Conservation (phyloP, 2,329 filamentous ascomycete genomes). For the Cucurbitaria berberidis region DNA sequence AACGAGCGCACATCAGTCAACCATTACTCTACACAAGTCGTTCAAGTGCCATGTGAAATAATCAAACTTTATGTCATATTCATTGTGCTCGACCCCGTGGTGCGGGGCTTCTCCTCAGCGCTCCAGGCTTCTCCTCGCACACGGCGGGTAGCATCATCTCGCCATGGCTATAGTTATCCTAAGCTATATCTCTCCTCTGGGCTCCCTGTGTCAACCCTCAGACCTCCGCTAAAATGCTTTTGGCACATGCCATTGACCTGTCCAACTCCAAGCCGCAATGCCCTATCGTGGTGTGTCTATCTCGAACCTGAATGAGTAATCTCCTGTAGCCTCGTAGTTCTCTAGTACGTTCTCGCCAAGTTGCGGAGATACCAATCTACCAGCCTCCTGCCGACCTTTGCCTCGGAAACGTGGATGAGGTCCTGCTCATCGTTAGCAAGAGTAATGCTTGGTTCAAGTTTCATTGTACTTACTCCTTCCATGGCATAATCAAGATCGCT, state of each 20-base stretch:
- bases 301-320: constrained; percentile 12
- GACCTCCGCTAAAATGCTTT: constrained; percentile 38
- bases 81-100: constrained; percentile 13
- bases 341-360: constrained; percentile 89
- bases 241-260: constrained; percentile 34
- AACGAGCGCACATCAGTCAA: constrained; percentile 1
- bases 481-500: constrained; percentile 97
- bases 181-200: constrained; percentile 18
- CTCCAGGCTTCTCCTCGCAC: constrained; percentile 17
- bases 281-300: constrained; percentile 31
- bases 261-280: constrained; percentile 47
- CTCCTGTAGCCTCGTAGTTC: constrained; percentile 6
- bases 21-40: neutral
- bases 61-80: constrained; percentile 24
- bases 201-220: constrained; percentile 14
- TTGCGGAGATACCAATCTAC: constrained; percentile 99
- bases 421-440: constrained; percentile 63
- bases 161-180: constrained; percentile 13
- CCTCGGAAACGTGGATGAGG: constrained; percentile 97
- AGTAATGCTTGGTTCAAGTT: neutral
- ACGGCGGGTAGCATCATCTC: constrained; percentile 14
- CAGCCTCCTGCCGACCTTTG: constrained; percentile 94
- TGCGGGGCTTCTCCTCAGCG: constrained; percentile 18
- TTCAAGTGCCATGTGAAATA: constrained; percentile 3
- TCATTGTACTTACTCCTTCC: constrained; percentile 74